Evolutionary conservation across 257 asterid species (phyloP).

Genomic region (Solanum lignicaule): DNA sequence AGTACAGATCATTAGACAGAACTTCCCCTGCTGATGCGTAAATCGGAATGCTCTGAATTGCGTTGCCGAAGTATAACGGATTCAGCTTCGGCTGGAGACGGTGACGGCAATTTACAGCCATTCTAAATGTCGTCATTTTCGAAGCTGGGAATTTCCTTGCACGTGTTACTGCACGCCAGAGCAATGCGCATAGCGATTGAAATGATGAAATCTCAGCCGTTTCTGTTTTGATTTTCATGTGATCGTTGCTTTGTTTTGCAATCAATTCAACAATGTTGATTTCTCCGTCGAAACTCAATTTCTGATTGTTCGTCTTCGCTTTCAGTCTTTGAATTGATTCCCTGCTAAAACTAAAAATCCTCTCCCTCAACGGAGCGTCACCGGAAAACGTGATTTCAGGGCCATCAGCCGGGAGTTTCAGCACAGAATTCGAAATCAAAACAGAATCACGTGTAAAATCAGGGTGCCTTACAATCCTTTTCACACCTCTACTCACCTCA

Average conservation of each 20-base stretch:
- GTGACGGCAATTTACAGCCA: slow-evolving; percentile 59
- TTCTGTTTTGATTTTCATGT: slow-evolving; percentile 10
- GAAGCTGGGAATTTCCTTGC: slow-evolving; percentile 34
- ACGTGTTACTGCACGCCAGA: slow-evolving; percentile 53
- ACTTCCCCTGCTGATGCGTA: slow-evolving; percentile 23
- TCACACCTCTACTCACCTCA: slow-evolving; percentile 34
- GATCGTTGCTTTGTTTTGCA: slow-evolving; percentile 59
- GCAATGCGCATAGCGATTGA: slow-evolving; percentile 41
- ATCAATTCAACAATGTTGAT: slow-evolving; percentile 39
- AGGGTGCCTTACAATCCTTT: slow-evolving; percentile 30
- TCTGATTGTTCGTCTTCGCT: slow-evolving; percentile 27
- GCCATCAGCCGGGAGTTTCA: slow-evolving; percentile 46
- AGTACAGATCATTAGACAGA: slow-evolving; percentile 10
- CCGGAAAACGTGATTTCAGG: slow-evolving; percentile 37
- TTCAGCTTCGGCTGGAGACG: slow-evolving; percentile 49
- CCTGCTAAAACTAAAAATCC: slow-evolving; percentile 52
- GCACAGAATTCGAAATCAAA: slow-evolving; percentile 42
- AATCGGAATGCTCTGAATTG: slow-evolving; percentile 26
- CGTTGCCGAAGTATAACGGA: slow-evolving; percentile 33
- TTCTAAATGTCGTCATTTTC: slow-evolving; percentile 39
- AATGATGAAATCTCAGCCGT: slow-evolving; percentile 46
- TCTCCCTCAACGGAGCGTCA: slow-evolving; percentile 49
- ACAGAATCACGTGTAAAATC: slow-evolving; percentile 55
- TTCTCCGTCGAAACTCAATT: slow-evolving; percentile 15
- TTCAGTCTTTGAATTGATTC: slow-evolving; percentile 55